These are phyloP conservation scores for Filobasidium uniguttulatum DNA, from an alignment of 1,284 basidiomycete genomes.

Conservation along the genomic window DNA sequence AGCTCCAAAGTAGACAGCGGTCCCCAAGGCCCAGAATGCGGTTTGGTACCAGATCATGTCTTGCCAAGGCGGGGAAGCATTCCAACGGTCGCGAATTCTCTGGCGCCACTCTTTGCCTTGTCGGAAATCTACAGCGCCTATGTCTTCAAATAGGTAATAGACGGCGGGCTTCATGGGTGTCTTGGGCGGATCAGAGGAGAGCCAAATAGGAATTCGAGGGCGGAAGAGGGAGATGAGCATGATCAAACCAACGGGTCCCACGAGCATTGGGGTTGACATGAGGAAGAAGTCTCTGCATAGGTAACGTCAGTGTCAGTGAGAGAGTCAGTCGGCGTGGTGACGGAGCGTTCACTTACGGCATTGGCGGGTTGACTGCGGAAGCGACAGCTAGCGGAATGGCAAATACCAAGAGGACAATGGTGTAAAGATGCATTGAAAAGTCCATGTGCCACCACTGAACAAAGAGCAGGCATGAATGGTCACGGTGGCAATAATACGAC, in stretches of 20 bases:
- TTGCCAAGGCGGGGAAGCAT: neutral
- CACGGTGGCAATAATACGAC: too few species aligned
- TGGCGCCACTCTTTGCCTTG: neutral
- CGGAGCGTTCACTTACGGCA: conserved; percentile 4
- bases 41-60: conserved; percentile 1
- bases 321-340: too few species aligned
- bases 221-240: neutral
- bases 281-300: neutral
- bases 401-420: neutral
- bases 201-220: neutral
- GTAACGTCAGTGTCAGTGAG: too few species aligned
- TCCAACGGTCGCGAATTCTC: neutral
- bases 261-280: conserved; percentile 1
- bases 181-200: neutral
- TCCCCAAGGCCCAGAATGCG: neutral
- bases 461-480: too few species aligned
- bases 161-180: neutral
- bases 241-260: neutral
- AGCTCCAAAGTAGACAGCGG: neutral
- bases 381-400: neutral
- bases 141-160: conserved; percentile 1
- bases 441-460: conserved; percentile 2
- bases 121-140: neutral
- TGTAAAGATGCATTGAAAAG: neutral
- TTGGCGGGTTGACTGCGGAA: neutral